Base-by-base conservation (phyloP, 495 filamentous ascomycete species). In the Daldinia vernicosa region DNA sequence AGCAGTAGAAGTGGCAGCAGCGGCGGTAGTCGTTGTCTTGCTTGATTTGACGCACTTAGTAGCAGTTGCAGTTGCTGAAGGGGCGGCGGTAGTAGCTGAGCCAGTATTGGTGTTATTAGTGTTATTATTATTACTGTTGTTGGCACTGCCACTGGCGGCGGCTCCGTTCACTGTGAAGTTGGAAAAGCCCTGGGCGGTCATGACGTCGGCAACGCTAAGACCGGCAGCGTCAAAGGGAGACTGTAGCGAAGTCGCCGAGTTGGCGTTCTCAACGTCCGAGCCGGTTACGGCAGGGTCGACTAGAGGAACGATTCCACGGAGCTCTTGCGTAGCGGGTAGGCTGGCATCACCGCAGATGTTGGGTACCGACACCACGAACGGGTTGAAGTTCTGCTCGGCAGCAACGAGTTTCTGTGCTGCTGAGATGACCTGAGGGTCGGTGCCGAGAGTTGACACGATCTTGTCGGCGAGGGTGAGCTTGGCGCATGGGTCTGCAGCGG, bases 311-410 rank as follows among this genome's bases (percentile, higher is more conserved):
- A 90, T 87, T 51, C 88, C 88, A 27, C 87, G 81, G 35, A 90
- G 83, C 56, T 80, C 84, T 12, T 76, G 68, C n/a, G 84, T 89
- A 12, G 79, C 83, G 1, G 88, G 88, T 8, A 90, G 85, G 24
- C 76, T 77, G 8, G 83, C 75, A 62, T 90, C 88, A 11, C 75
- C 79, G 77, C 88, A 90, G 74, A 89, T 84, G 59, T 78, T 83
- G 56, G 88, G 88, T 28, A 86, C 81, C 39, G 72, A 75, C 50
- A 84, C 81, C 27, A 72, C 83, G 65, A 88, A 89, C 40, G 85
- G 85, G 80, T 90, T 90, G 82, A 87, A 87, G 84, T 90, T 90
- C 80, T 89, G 86, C 82, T 90, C 88, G n/a, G 88, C 87, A 12
- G 83, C 84, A 6, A 90, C 88, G 0, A 90, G 80, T 8, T 81